Conservation (phyloP, 2,329 filamentous ascomycete species). For the Fusarium poae region DNA sequence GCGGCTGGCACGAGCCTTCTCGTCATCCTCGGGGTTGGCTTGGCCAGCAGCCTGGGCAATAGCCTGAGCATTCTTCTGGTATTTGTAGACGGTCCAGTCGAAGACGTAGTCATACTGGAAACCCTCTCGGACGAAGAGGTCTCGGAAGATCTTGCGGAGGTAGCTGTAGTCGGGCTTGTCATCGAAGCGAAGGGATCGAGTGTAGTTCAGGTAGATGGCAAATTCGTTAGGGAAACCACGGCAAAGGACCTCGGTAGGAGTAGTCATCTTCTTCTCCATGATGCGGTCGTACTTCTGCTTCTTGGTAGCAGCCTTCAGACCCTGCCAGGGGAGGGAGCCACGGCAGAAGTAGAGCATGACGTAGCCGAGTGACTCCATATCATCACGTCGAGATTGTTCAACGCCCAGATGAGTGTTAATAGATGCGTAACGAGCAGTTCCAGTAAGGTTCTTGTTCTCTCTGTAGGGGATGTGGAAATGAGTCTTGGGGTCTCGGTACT, state of each 20-base stretch:
- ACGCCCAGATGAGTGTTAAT: slow-evolving; percentile 99
- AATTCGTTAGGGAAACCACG: slow-evolving; percentile 99
- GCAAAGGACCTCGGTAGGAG: slow-evolving; percentile 97
- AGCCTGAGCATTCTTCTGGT: slow-evolving; percentile 98
- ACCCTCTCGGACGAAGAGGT: slow-evolving; percentile 97
- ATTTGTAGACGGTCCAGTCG: slow-evolving; percentile 99
- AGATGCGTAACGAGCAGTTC: slow-evolving; percentile 96
- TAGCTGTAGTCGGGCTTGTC: slow-evolving; percentile 99
- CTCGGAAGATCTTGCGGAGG: slow-evolving; percentile 99
- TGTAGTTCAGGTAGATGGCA: slow-evolving; percentile 99
- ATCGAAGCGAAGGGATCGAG: slow-evolving; percentile 96
- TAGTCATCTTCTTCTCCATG: slow-evolving; percentile 99
- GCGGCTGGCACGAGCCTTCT: slow-evolving; percentile 78
- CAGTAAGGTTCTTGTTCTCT: slow-evolving; percentile 99
- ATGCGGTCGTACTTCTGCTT: slow-evolving; percentile 99
- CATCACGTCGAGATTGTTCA: slow-evolving; percentile 98
- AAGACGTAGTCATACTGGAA: slow-evolving; percentile 99
- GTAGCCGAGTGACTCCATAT: slow-evolving; percentile 99
- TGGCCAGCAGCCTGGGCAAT: slow-evolving; percentile 84
- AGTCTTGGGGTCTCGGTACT: slow-evolving; percentile 99
- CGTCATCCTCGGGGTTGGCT: slow-evolving; percentile 77
- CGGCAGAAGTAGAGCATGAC: slow-evolving; percentile 99
- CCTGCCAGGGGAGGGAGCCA: slow-evolving; percentile 98
- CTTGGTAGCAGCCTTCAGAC: slow-evolving; percentile 97
- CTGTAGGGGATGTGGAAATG: slow-evolving; percentile 99